These are phyloP conservation scores for Fusarium sp. DNA, from an alignment of 2,329 filamentous ascomycete genomes.

Conservation along the genomic window DNA sequence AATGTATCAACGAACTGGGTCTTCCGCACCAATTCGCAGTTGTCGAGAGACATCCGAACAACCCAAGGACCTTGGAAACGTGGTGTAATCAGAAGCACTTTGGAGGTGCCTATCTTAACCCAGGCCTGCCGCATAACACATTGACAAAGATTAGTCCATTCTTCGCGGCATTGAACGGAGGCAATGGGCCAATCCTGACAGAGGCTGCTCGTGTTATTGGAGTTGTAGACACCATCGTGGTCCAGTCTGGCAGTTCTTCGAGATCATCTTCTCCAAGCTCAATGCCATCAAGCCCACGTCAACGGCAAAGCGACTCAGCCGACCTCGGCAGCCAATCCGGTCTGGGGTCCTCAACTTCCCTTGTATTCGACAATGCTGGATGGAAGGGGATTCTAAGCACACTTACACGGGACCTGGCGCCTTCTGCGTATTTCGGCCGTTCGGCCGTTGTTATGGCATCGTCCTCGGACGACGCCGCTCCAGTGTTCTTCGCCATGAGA, in stretches of 20 bases:
- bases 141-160: constrained; percentile 70
- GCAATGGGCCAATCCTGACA: constrained; percentile 71
- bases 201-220: constrained; percentile 84
- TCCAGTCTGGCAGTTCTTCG: constrained; percentile 62
- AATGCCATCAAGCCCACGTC: constrained; percentile 63
- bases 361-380: constrained; percentile 84
- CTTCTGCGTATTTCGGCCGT: constrained; percentile 82
- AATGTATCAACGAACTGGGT: constrained; percentile 85
- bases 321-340: constrained; percentile 50
- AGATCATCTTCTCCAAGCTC: constrained; percentile 62
- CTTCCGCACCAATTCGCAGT: constrained; percentile 85
- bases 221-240: constrained; percentile 84
- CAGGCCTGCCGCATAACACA: constrained; percentile 72
- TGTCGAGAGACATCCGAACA: constrained; percentile 77
- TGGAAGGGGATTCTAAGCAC: constrained; percentile 90
- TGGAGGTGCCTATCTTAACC: constrained; percentile 85
- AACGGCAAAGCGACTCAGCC: constrained; percentile 50
- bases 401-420: constrained; percentile 83
- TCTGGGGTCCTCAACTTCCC: constrained; percentile 63
- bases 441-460: constrained; percentile 82
- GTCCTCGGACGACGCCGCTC: constrained; percentile 80
- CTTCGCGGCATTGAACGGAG: constrained; percentile 64
- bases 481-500: constrained; percentile 82
- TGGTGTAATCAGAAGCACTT: constrained; percentile 81
- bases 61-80: constrained; percentile 75